Conservation (phyloP, 345 rosid species). For the Salix dunnii region DNA sequence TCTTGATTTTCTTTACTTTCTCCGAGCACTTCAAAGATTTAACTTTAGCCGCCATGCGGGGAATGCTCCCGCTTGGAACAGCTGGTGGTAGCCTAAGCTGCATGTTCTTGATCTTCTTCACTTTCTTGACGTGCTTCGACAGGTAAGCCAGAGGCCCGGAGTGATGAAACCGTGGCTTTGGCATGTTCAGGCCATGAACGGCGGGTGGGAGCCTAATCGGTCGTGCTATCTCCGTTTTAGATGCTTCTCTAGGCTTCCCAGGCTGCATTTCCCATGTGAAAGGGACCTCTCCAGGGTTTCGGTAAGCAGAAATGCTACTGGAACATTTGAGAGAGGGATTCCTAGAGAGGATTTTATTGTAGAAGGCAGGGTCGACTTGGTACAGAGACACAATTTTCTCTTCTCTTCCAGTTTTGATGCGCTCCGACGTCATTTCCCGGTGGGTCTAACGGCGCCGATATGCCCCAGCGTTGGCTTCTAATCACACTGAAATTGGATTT, state of each 20-base stretch:
- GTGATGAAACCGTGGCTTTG: neutral
- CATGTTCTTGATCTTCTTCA: neutral
- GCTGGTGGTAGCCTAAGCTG: neutral
- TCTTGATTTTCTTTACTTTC: neutral
- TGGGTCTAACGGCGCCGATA: neutral
- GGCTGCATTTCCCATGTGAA: constrained; percentile 9
- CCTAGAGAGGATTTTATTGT: constrained; percentile 12
- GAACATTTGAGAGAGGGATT: neutral
- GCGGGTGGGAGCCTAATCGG: neutral
- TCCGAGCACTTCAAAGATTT: neutral
- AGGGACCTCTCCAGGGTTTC: constrained; percentile 1
- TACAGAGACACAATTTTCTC: neutral
- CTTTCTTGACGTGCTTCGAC: neutral
- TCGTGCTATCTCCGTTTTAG: neutral
- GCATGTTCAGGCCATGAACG: neutral
- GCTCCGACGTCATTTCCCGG: neutral
- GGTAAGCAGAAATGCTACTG: neutral
- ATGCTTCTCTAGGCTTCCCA: neutral
- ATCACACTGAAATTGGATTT: neutral
- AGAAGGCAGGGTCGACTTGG: constrained; percentile 13
- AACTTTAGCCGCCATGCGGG: neutral
- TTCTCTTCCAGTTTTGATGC: neutral
- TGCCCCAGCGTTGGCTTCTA: neutral
- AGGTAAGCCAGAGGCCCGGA: neutral
- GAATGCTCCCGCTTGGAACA: neutral